Evolutionary conservation across 2,329 filamentous ascomycete species (phyloP).

Genomic region (Curvularia eragrostidis): DNA sequence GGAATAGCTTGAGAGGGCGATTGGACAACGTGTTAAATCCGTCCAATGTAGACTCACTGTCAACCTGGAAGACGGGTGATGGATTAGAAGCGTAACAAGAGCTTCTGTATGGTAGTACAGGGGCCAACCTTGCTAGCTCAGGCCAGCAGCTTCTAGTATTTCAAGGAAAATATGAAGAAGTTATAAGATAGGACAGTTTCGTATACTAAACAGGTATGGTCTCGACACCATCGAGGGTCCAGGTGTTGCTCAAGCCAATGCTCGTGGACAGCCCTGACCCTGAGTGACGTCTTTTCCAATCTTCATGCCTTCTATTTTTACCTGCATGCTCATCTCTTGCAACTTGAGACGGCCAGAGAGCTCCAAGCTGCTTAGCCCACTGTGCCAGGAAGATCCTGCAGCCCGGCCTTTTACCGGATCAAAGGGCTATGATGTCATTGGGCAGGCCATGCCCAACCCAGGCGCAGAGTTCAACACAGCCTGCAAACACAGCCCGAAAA

Average conservation of each 20-base stretch:
- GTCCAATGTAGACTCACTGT: not conserved
- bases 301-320: not conserved
- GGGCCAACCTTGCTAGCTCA: not conserved
- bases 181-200: no score
- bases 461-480: not conserved
- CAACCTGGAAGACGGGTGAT: not conserved
- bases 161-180: not conserved
- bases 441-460: not conserved
- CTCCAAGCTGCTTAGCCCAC: constrained; percentile 2
- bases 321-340: not conserved
- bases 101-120: not conserved
- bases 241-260: not conserved
- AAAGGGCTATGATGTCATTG: not conserved
- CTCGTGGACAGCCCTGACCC: not conserved
- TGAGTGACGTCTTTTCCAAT: not conserved
- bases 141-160: not conserved
- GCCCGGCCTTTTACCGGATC: constrained; percentile 1
- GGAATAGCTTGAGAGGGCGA: not conserved
- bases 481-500: not conserved
- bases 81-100: not conserved
- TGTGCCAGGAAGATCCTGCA: not conserved
- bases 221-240: not conserved
- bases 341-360: not conserved
- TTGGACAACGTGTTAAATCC: not conserved
- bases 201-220: not conserved